These are phyloP conservation scores for Penicillium nucicola DNA, from an alignment of 495 filamentous ascomycete genomes.

Conservation along the genomic window DNA sequence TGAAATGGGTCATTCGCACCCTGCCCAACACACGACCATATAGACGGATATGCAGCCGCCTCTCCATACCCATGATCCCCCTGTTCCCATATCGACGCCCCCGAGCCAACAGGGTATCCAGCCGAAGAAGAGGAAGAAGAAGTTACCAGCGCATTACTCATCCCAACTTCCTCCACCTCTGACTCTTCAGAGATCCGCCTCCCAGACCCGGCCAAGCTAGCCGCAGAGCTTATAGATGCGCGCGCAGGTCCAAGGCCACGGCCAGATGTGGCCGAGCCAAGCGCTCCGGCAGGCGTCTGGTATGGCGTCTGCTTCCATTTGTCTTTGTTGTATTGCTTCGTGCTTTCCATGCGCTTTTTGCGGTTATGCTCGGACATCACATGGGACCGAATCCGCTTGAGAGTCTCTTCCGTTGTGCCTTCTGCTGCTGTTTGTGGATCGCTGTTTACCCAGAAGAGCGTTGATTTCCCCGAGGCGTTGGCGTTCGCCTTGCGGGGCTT, in stretches of 20 bases:
- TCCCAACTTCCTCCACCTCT: constrained; percentile 8
- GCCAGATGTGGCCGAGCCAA: constrained; percentile 7
- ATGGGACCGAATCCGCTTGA: constrained; percentile 50
- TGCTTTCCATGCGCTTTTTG: constrained; percentile 45
- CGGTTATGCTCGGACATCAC: constrained; percentile 52
- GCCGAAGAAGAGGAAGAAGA: not conserved
- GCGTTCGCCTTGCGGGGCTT: constrained; percentile 35
- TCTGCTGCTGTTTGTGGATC: constrained; percentile 38
- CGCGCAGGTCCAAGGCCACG: not conserved
- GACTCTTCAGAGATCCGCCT: constrained; percentile 6
- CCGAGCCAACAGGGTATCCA: constrained; percentile 6
- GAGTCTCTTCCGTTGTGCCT: constrained; percentile 42
- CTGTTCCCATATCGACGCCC: not conserved
- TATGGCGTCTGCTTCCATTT: constrained; percentile 46
- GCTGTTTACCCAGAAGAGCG: constrained; percentile 47
- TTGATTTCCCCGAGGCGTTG: constrained; percentile 38
- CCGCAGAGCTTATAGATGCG: constrained; percentile 9
- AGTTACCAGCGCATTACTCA: constrained; percentile 11
- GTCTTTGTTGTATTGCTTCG: constrained; percentile 43
- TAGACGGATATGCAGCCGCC: constrained; percentile 10
- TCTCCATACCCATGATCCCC: constrained; percentile 15
- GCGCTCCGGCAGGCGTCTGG: constrained; percentile 25
- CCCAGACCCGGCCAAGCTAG: constrained; percentile 1
- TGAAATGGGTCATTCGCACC: constrained; percentile 43
- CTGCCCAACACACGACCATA: constrained; percentile 29